Conservation (phyloP, 2,329 filamentous ascomycete genomes). For the Pseudogymnoascus sp. region DNA sequence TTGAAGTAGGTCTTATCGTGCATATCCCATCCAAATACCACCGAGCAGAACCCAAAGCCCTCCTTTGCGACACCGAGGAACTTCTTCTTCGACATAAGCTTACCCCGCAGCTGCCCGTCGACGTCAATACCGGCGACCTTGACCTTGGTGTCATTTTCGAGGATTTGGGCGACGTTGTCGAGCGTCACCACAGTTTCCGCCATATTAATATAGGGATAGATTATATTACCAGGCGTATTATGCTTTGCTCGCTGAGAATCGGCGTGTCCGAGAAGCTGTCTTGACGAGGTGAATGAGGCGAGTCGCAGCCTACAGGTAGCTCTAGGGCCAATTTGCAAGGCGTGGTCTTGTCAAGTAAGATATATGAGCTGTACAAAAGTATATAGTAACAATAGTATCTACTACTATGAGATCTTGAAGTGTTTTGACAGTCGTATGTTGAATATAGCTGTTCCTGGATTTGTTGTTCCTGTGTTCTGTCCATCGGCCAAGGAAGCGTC, state of each 20-base stretch:
- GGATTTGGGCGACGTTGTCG: conserved; percentile 39
- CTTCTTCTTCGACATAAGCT: conserved; percentile 87
- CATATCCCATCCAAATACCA: conserved; percentile 96
- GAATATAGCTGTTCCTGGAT: background rate
- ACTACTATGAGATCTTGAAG: background rate
- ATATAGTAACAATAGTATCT: background rate
- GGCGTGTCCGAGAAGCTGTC: background rate
- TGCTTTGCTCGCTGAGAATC: background rate
- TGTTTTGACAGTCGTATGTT: background rate
- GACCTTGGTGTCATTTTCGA: conserved; percentile 65
- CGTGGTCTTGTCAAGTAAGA: background rate
- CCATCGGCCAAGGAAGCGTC: background rate
- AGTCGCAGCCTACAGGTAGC: background rate
- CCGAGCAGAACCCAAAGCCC: conserved; percentile 89
- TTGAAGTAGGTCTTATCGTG: conserved; percentile 83
- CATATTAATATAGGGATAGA: background rate
- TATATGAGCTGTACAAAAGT: background rate
- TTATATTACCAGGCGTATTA: background rate
- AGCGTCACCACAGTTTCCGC: background rate
- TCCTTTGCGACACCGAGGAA: conserved; percentile 73
- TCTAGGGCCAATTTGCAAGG: background rate
- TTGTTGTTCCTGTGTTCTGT: background rate
- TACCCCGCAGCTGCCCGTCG: conserved; percentile 79
- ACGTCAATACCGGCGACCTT: conserved; percentile 85
- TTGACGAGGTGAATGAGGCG: background rate